Evolutionary conservation across 164 flowering plant genomes (phyloP), one percentile per base, ranked within the genome.

Genomic region (Vitis rupestris): DNA sequence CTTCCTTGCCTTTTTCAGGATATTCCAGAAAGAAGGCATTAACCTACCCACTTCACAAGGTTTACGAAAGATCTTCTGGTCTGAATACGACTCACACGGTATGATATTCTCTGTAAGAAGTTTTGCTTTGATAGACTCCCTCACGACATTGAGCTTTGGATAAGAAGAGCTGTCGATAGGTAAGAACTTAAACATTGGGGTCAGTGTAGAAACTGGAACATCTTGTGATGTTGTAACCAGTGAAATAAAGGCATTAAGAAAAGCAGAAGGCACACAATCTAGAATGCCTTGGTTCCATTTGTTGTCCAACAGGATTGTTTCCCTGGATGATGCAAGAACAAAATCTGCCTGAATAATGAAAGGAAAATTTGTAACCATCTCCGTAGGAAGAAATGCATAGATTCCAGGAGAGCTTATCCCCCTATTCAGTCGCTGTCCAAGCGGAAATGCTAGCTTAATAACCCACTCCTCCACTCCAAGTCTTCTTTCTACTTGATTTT

Each of bases 281-380:
- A 86, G 84, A 71, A 88, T 88, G 23, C 90, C 88, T 59, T 78
- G 69, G 72, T 88, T 88, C 92, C 92, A 86, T 48, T 68, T 78
- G 67, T 77, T 67, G 63, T 86, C 85, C 67, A 82, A 62, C 8
- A 82, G 77, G 30, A 88, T 79, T 2, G 78, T 78, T 57, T 88
- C 88, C 72, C 89, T 76, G 3, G 92, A 88, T 13, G 92, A 86
- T 52, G 85, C 71, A 1, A 86, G 72, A 52, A 85, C 53, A 61
- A 88, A 88, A 77, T 88, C 90, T 0, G 88, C 86, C 59, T 88
- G 89, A 56, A 88, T 84, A 55, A 87, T 70, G 75, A 89, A 89
- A 0, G 87, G 88, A 14, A 87, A 82, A 37, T 83, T 81, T 4
- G 91, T 89, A 16, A 84, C 81, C 88, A 86, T 86, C 72, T 84